These are phyloP conservation scores for Tricholoma sp. DNA, from an alignment of 768 basidiomycete species.

Conservation along the genomic window DNA sequence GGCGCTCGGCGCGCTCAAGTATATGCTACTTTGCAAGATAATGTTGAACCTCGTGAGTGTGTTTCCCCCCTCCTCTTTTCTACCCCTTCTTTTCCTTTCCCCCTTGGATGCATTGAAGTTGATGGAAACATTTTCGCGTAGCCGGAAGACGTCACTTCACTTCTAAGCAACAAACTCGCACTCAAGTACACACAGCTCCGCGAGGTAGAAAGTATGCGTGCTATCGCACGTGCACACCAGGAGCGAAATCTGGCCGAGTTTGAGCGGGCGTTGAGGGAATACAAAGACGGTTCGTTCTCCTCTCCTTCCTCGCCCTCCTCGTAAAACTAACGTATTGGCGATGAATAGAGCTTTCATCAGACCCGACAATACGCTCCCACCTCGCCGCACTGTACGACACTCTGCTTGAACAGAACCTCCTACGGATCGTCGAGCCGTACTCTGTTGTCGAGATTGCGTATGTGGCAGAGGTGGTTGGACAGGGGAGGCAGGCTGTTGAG, in stretches of 20 bases:
- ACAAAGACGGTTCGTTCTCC: constrained; percentile 57
- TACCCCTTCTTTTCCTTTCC: not conserved
- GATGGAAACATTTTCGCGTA: constrained; percentile 21
- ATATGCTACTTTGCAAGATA: constrained; percentile 97
- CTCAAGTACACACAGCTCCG: constrained; percentile 80
- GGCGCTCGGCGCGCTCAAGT: constrained; percentile 86
- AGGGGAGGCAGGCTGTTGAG: constrained; percentile 85
- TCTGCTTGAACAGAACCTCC: constrained; percentile 89
- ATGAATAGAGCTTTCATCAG: constrained; percentile 85
- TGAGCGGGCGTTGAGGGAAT: constrained; percentile 80
- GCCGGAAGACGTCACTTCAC: constrained; percentile 91
- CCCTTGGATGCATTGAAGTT: not conserved
- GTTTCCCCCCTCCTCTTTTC: no score
- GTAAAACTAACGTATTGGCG: not conserved
- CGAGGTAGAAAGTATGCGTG: constrained; percentile 95
- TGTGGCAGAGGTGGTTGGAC: constrained; percentile 83
- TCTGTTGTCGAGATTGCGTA: constrained; percentile 86
- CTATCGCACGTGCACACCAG: constrained; percentile 90
- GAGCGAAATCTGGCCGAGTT: constrained; percentile 87
- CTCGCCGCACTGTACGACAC: constrained; percentile 94
- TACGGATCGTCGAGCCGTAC: constrained; percentile 95
- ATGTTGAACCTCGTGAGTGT: constrained; percentile 87
- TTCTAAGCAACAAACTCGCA: constrained; percentile 84
- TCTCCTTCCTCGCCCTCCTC: not conserved
- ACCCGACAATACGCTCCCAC: constrained; percentile 93